phyloP scores from a whole-genome alignment of 2,329 filamentous ascomycete species.

The Aspergillus sergii region DNA sequence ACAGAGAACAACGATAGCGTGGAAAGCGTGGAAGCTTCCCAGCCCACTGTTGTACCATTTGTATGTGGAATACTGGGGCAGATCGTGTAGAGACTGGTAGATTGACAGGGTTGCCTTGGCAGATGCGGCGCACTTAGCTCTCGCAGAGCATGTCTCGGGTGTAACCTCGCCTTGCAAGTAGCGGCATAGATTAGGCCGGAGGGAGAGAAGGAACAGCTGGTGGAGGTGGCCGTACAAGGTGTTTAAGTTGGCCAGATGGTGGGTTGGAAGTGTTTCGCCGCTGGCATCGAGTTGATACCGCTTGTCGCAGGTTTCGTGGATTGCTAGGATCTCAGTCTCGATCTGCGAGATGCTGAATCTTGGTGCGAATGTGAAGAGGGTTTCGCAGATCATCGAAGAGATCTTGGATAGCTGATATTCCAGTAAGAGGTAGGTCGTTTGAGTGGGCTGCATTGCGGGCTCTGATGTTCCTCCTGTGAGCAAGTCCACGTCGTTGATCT shows the following conservation, averaged over 20 bases:
- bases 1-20: conserved; percentile 39
- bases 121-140: conserved; percentile 35
- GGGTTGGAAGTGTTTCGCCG: conserved; percentile 28
- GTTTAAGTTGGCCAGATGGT: conserved; percentile 44
- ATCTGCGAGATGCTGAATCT: conserved; percentile 27
- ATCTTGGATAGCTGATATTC: conserved; percentile 41
- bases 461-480: conserved; percentile 28
- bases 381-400: conserved; percentile 38
- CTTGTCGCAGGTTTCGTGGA: conserved; percentile 34
- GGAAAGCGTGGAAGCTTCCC: conserved; percentile 46
- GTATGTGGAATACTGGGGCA: conserved; percentile 37
- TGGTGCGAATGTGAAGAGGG: conserved; percentile 33
- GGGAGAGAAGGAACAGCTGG: conserved; percentile 41
- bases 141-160: conserved; percentile 30
- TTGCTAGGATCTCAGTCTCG: conserved; percentile 32
- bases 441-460: conserved; percentile 33
- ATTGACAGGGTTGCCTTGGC: conserved; percentile 38
- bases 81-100: conserved; percentile 35
- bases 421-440: conserved; percentile 46
- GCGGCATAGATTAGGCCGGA: conserved; percentile 37
- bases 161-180: conserved; percentile 37
- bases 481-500: conserved; percentile 41
- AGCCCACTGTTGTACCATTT: conserved; percentile 45
- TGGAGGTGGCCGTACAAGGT: conserved; percentile 45
- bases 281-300: conserved; percentile 32